Percentiles rank a stretch among this genome's conserved stretches.
These are phyloP conservation scores for Candida xiaguanensis DNA, from an alignment of 805 yeast genomes.

Conservation along the genomic window DNA sequence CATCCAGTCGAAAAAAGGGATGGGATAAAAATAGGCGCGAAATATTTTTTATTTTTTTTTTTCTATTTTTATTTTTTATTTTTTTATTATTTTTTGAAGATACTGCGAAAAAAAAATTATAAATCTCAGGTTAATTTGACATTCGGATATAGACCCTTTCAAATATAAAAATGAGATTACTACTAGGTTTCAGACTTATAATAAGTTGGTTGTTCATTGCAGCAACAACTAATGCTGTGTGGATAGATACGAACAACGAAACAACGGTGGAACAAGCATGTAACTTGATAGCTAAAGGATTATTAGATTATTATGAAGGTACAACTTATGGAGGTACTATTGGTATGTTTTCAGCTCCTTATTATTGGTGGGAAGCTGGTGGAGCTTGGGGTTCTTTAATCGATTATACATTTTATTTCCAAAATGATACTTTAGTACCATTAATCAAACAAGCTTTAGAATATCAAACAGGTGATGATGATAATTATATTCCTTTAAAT, in stretches of 20 bases:
- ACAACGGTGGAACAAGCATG: slow-evolving; percentile 54
- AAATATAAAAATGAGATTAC: slow-evolving; percentile 6
- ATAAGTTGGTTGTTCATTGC: background rate
- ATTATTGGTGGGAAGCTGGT: slow-evolving; percentile 99
- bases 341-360: slow-evolving; percentile 86
- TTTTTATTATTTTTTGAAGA: no score
- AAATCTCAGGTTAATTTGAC: no score
- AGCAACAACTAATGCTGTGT: slow-evolving; percentile 17
- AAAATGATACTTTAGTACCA: slow-evolving; percentile 63
- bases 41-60: no score
- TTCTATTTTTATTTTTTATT: no score
- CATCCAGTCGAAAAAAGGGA: no score
- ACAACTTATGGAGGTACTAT: slow-evolving; percentile 64
- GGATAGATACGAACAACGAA: slow-evolving; percentile 35
- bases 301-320: slow-evolving; percentile 81
- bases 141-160: no score
- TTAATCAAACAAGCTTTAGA: slow-evolving; percentile 58
- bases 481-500: slow-evolving; percentile 81
- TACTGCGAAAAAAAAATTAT: no score
- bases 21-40: no score
- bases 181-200: background rate
- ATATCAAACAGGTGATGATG: slow-evolving; percentile 62
- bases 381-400: slow-evolving; percentile 88
- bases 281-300: slow-evolving; percentile 60
- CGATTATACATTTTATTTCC: slow-evolving; percentile 70